Evolutionary conservation across 1,139 yeast species (phyloP), one percentile per base, ranked within the genome.

Genomic region (Geotrichum histeridarum): DNA sequence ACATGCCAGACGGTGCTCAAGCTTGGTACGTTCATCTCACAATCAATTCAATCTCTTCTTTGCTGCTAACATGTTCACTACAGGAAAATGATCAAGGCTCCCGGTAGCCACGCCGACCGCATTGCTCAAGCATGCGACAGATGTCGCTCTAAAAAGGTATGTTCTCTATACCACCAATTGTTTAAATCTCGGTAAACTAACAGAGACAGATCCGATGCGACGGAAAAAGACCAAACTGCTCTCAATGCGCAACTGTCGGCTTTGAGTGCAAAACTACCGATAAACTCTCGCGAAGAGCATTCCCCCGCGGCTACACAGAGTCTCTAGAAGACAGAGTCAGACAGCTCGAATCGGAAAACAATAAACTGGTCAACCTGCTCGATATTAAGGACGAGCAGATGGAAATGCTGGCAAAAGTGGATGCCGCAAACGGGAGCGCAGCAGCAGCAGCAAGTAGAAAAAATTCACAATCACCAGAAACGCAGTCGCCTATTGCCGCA

Each of bases 51-150:
- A n/a, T n/a, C n/a, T n/a, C n/a, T n/a, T n/a, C n/a, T n/a, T 36
- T 27, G 17, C 14, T n/a, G 14, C 22, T 18, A 27, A n/a, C 38
- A 14, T 17, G 30, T 32, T 33, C 37, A 27, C 12, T n/a, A n/a
- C 32, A 54, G 57, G 73, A 83, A 82, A 62, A 81, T 83, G 54
- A 84, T 84, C 51, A 79, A 78, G 63, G 77, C 84, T 2, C 86
- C 85, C 1, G 88, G 88, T 1, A 70, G 81, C 18, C 72, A 74
- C 38, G 69, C 74, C 0, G 79, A 79, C 55, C 70, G 90, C 57
- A 81, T 83, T 17, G 90, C 94, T 0, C 95, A 87, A 64, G 95
- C 95, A 0, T 88, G 95, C 70, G 95, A 88, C 66, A 70, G 96
- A 52, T 87, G 96, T 64, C 73, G 95, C 52, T 85, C 90, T 48